Base-by-base conservation (phyloP, 129 eudicot species). In the Escallonia herrerae region DNA sequence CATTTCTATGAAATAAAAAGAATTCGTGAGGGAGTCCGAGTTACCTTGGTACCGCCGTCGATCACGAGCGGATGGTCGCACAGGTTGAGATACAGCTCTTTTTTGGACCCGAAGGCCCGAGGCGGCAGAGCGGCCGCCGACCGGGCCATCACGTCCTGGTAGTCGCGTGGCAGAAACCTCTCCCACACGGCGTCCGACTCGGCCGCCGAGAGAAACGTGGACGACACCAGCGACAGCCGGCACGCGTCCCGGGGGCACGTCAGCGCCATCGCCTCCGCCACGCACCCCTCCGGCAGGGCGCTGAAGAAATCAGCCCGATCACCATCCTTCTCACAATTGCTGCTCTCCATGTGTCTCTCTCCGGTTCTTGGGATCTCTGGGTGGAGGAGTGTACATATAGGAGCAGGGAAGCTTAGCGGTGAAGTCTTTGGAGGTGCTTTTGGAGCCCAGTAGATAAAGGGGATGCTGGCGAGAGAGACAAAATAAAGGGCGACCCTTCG, bases 141-240 rank as follows among this genome's bases (percentile, higher is more conserved):
- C 43, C 79, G 76, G 54, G 79, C 39, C 15, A 84, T 47, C 4
- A 90, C 59, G 8, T 77, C 71, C 8, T 46, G 80, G 15, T 84
- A 87, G 65, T 87, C 87, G 13, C 45, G 6, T 7, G 96, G 97
- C 74, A 91, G 62, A 50, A 91, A 85, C 3, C 81, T 80, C 68
- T 77, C 88, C 97, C 97, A 91, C n/a, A 87, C 90, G 38, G 82
- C 75, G 69, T 87, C 93, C 65, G 95, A 87, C 49, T 80, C 81
- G 5, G 97, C 79, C 7, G 93, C 95, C 12, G 87, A 82, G 6
- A 79, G 85, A 39, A 91, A 79, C 8, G 73, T 56, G 7, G 81
- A 74, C n/a, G 82, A 73, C 4, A 89, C 89, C 54, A 72, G 66
- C 3, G 90, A 64, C 10, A 83, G 62, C 71, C 84, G 66, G 63